Evolutionary conservation across 2,329 filamentous ascomycete species (phyloP), one percentile per base, ranked within the genome.

Genomic region (Pseudogymnoascus sp.): DNA sequence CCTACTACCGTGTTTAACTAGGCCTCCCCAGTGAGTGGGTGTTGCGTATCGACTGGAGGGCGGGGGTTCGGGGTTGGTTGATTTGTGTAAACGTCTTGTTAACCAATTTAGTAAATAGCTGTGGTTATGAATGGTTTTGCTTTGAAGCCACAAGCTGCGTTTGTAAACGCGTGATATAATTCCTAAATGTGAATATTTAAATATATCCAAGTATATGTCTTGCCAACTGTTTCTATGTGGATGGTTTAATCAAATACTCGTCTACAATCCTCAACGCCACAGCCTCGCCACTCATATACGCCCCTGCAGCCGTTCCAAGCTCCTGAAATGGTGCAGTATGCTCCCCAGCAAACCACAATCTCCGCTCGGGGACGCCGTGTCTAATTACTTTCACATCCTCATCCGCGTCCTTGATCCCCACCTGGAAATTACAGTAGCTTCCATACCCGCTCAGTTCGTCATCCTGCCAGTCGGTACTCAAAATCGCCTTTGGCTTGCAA

Each of bases 291-390:
- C 89, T 91, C 91, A 91, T 96, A 74, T 91, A 97, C 10, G 93
- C 93, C 0, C 93, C 93, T 0, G 91, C 96, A 11, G 88, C 89
- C 4, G 93, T 97, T 0, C 93, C 93, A 65, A 97, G 75, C 10
- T 90, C 92, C 29, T 96, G 87, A 77, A 96, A 96, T 4, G 93
- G 92, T 62, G 91, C 88, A 21, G 91, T 96, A 76, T 90, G 87
- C 73, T 91, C 87, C 0, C 88, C 88, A 0, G 88, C 87, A 72
- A 91, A 81, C 88, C 88, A 90, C 1, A 72, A 13, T 31, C 66
- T 64, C 17, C 68, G 65, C 0, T 64, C 69, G 0, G 68, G 67
- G 1, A 90, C 67, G 5, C 81, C 80, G 21, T 74, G 72, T 21
- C 77, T 75, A 35, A 84, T 72, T 11, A 71, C 72, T 38, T 85